Evolutionary conservation across 2,329 filamentous ascomycete genomes (phyloP).

Genomic region (Colletotrichum sp.): DNA sequence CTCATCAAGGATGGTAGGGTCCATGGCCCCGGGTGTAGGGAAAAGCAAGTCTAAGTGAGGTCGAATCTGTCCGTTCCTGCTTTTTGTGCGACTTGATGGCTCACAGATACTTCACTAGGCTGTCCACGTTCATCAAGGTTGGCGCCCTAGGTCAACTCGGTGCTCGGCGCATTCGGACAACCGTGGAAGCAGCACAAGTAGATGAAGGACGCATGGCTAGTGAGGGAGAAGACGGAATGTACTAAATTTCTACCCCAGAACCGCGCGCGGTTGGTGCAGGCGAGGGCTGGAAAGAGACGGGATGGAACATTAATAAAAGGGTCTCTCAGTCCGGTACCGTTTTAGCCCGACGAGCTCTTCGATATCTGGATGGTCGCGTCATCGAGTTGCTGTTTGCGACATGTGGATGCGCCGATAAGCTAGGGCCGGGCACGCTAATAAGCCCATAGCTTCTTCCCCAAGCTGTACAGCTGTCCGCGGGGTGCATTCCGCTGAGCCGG

Average conservation of each 20-base stretch:
- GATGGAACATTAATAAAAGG: background rate
- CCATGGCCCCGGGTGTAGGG: slow-evolving; percentile 29
- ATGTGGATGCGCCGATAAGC: background rate
- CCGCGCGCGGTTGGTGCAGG: background rate
- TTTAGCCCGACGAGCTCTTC: slow-evolving; percentile 15
- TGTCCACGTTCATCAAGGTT: background rate
- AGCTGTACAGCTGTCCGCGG: background rate
- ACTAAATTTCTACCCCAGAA: background rate
- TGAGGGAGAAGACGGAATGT: background rate
- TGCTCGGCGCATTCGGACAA: background rate
- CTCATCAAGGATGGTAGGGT: slow-evolving; percentile 40
- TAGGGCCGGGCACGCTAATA: background rate
- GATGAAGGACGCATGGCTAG: background rate
- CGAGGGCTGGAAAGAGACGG: background rate
- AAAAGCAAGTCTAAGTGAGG: background rate
- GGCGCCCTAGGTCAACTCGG: background rate
- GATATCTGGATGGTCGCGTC: background rate
- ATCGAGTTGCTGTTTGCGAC: slow-evolving; percentile 18
- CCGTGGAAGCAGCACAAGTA: background rate
- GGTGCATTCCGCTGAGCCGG: background rate
- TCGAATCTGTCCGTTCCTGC: background rate
- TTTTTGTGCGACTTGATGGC: background rate
- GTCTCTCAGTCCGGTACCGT: background rate
- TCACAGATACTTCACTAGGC: background rate
- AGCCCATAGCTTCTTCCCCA: background rate